Evolutionary conservation across 2,329 filamentous ascomycete species (phyloP), one percentile per base, ranked within the genome.

Genomic region (Ramichloridium luteum): DNA sequence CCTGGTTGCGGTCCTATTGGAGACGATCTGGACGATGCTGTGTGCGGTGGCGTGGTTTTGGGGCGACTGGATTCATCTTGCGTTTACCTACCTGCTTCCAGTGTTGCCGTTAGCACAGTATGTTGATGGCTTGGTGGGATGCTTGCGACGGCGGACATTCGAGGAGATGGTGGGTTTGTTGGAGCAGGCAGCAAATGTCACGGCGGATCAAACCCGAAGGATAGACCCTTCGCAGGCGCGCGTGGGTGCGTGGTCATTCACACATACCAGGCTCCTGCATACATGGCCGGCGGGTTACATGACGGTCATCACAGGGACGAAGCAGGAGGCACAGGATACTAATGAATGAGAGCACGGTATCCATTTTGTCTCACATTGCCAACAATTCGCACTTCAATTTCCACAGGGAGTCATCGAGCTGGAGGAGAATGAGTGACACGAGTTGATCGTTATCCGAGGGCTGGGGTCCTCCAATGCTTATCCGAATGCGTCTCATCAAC

Each of bases 91-190:
- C 46, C 39, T 73, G 2, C 48, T 81, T 5, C 80, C 79, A 0
- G 57, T 83, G 9, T 55, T 83, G 11, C 78, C 80, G 0, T 68
- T 78, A 37, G 70, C 80, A 6, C 57, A 82, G 12, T 65, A 73
- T 0, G 77, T 78, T 46, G 80, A 85, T 53, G 80, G 80, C 2
- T 59, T 72, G 35, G 65, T 83, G 28, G 81, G 75, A 6, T 70
- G 70, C 23, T 50, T 84, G 43, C 61, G 80, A 26, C 80, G 77
- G 5, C 66, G 80, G 34, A 80, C 71, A 3, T 65, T 74, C 0
- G 64, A 68, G 10, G 80, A 85, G 55, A 68, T 82, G 4, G 60
- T 75, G 50, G 49, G 50, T 0, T 51, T 85, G 43, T 53, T 83
- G 40, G 62, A 66, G 16, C 40, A 35, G 14, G 40, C 39, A 13